Conservation (phyloP, 106 monocot genomes). For the Dendrobium nobile region DNA sequence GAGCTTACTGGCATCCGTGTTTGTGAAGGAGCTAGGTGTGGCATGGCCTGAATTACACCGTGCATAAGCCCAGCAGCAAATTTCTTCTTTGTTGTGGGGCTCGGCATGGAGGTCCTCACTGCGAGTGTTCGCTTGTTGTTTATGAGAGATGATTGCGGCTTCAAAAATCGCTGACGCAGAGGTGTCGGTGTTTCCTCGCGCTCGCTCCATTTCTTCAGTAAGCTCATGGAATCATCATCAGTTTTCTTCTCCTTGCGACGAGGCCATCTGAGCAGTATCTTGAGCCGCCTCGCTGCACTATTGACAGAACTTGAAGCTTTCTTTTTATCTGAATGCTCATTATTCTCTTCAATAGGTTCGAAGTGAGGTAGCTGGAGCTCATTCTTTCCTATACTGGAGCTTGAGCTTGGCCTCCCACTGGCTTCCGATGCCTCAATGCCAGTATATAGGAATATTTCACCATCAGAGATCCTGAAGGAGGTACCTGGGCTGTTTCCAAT, state of each 20-base stretch:
- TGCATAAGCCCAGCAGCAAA: constrained; percentile 57
- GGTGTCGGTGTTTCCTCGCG: constrained; percentile 47
- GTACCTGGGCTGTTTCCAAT: constrained; percentile 63
- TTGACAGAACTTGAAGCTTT: constrained; percentile 28
- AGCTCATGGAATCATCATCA: constrained; percentile 36
- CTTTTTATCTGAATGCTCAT: constrained; percentile 22
- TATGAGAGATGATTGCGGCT: constrained; percentile 21
- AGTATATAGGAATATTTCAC: constrained; percentile 66
- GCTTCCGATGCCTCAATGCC: constrained; percentile 29
- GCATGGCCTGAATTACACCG: constrained; percentile 69
- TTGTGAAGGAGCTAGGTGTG: constrained; percentile 33
- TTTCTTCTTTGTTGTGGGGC: constrained; percentile 63
- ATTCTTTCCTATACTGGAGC: constrained; percentile 35
- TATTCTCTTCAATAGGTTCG: constrained; percentile 8
- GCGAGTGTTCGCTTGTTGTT: constrained; percentile 66
- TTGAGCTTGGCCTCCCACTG: constrained; percentile 46
- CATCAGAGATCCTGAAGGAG: constrained; percentile 60
- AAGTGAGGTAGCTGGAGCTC: constrained; percentile 10
- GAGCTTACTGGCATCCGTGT: constrained; percentile 16
- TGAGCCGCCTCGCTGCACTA: constrained; percentile 46
- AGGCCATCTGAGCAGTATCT: constrained; percentile 42
- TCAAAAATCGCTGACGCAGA: constrained; percentile 48
- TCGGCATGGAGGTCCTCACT: constrained; percentile 38
- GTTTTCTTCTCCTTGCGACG: constrained; percentile 39
- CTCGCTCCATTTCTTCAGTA: constrained; percentile 32